Evolutionary conservation across 352 stramenopile species (phyloP).

Genomic region (Saprolegnia diclina): DNA sequence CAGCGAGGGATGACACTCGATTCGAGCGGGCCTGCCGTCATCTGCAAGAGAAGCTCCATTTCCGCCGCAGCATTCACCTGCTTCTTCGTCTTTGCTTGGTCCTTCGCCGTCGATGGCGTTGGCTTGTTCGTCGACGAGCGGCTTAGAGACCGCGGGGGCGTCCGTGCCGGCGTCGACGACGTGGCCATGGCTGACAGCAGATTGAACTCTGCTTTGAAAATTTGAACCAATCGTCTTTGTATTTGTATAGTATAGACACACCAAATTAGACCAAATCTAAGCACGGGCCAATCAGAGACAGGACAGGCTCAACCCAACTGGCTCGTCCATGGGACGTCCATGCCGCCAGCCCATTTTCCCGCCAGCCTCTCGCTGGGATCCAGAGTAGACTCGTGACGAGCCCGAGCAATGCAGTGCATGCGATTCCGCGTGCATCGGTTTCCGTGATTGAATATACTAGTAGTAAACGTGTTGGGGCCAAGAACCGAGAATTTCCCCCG

Average conservation of each 20-base stretch:
- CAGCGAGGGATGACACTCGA: constrained; percentile 12
- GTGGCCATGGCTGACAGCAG: background rate
- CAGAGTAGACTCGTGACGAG: too few relatives aligned
- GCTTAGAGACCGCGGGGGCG: constrained; percentile 4
- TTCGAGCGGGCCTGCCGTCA: constrained; percentile 10
- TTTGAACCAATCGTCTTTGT: background rate
- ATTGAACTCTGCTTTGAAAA: constrained; percentile 8
- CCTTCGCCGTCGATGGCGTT: background rate
- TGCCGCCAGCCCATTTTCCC: background rate
- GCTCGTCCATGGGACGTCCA: background rate
- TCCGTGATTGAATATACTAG: too few relatives aligned
- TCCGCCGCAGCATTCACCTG: constrained; percentile 7
- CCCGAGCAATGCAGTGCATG: too few relatives aligned
- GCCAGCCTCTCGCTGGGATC: too few relatives aligned
- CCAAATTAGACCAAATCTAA: background rate
- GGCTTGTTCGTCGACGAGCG: background rate
- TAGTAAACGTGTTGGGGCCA: too few relatives aligned
- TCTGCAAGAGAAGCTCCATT: constrained; percentile 14
- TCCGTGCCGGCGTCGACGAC: background rate
- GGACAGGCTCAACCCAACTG: background rate
- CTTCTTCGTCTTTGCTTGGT: constrained; percentile 1
- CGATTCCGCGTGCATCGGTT: too few relatives aligned
- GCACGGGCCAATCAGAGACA: background rate
- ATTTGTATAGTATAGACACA: background rate
- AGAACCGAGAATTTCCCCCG: too few relatives aligned